A percentile compares a stretch with the other conserved stretches of the same genome.
Evolutionary conservation across 2,329 filamentous ascomycete species (phyloP).

Genomic region (Trichoderma lentiforme): DNA sequence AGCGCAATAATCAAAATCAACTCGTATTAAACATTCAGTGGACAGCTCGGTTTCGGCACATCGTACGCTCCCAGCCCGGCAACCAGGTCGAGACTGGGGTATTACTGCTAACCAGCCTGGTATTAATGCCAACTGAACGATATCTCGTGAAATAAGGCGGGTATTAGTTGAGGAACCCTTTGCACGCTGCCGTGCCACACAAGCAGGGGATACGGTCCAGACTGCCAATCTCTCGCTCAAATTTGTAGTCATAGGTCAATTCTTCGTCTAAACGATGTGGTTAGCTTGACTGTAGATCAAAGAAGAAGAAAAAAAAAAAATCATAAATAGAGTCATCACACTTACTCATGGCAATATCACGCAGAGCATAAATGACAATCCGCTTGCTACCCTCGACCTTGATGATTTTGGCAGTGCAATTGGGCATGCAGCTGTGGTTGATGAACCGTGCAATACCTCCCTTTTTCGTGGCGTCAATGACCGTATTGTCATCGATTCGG

Average conservation of each 20-base stretch:
- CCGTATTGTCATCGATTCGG: slow-evolving; percentile 95
- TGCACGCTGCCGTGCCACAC: slow-evolving; percentile 92
- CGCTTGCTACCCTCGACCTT: slow-evolving; percentile 96
- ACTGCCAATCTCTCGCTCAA: slow-evolving; percentile 93
- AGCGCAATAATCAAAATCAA: not conserved
- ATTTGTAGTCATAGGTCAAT: slow-evolving; percentile 99
- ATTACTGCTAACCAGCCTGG: not conserved
- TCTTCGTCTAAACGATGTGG: slow-evolving; percentile 73
- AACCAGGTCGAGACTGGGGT: not conserved
- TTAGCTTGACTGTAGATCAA: slow-evolving; percentile 26
- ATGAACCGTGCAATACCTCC: slow-evolving; percentile 98
- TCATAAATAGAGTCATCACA: slow-evolving; percentile 26
- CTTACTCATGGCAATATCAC: slow-evolving; percentile 93
- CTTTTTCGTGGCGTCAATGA: slow-evolving; percentile 97
- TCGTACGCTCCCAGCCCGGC: not conserved
- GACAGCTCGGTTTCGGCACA: not conserved
- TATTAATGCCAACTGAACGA: not conserved
- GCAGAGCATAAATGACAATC: slow-evolving; percentile 96
- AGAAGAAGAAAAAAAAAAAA: not conserved
- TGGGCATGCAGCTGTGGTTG: slow-evolving; percentile 97
- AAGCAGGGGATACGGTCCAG: slow-evolving; percentile 95
- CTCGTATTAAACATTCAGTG: slow-evolving; percentile 6
- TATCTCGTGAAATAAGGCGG: not conserved
- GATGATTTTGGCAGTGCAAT: slow-evolving; percentile 99
- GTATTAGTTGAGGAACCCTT: slow-evolving; percentile 94